Conservation (phyloP, 2,329 filamentous ascomycete species). For the Penicillium crustosum region DNA sequence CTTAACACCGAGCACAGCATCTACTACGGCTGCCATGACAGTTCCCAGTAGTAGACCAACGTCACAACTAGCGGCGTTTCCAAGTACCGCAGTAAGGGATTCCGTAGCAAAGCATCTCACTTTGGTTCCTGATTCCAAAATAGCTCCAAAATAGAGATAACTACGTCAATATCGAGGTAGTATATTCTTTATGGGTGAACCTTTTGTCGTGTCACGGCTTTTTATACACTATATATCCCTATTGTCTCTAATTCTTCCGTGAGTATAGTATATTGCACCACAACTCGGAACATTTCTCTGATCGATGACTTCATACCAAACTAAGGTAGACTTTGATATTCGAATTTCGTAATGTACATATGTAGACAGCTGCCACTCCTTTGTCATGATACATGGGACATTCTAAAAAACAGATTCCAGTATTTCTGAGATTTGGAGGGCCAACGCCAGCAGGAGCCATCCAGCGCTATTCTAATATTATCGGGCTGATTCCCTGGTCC, state of each 20-base stretch:
- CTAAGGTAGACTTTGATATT: not conserved
- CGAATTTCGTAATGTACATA: too few relatives aligned
- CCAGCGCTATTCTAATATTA: not conserved
- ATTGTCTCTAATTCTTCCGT: not conserved
- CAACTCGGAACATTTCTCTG: not conserved
- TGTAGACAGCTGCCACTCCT: not conserved
- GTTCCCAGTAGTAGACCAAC: not conserved
- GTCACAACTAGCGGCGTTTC: not conserved
- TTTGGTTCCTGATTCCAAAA: not conserved
- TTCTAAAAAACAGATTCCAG: not conserved
- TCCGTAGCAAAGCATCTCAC: not conserved
- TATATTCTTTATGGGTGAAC: too few relatives aligned
- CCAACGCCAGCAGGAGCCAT: not conserved
- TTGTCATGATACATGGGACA: not conserved
- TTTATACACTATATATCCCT: not conserved
- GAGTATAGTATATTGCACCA: not conserved
- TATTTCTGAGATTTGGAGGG: constrained; percentile 33
- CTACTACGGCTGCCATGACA: not conserved
- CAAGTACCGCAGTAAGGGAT: not conserved
- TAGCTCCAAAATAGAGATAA: not conserved
- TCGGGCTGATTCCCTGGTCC: not conserved
- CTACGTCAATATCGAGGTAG: not conserved
- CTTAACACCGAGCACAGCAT: too few relatives aligned
- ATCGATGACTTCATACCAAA: not conserved
- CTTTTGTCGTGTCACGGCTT: not conserved